Evolutionary conservation across 2,329 filamentous ascomycete genomes (phyloP).

Genomic region (Fusarium luffae): DNA sequence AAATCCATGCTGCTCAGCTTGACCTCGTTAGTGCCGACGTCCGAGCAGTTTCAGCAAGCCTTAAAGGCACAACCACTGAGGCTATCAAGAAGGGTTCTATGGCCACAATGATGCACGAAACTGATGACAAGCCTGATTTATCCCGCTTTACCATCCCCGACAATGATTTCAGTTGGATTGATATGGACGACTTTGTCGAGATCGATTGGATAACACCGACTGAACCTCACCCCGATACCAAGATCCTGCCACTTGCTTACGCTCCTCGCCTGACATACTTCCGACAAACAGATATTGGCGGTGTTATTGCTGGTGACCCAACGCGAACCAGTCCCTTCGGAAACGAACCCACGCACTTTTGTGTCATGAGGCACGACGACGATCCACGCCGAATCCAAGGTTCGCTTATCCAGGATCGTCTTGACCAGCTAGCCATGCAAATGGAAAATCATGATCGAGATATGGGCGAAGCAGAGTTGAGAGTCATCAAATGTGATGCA

Average conservation of each 20-base stretch:
- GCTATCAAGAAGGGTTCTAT: slow-evolving; percentile 73
- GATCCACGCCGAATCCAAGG: slow-evolving; percentile 91
- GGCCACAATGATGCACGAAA: slow-evolving; percentile 62
- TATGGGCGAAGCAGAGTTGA: slow-evolving; percentile 81
- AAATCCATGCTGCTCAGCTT: slow-evolving; percentile 92
- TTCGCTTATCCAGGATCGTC: slow-evolving; percentile 82
- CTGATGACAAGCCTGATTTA: slow-evolving; percentile 73
- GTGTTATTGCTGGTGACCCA: slow-evolving; percentile 81
- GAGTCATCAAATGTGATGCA: slow-evolving; percentile 62
- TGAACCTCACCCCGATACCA: slow-evolving; percentile 90
- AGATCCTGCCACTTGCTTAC: slow-evolving; percentile 91
- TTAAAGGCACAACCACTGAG: slow-evolving; percentile 81
- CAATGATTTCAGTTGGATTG: slow-evolving; percentile 95
- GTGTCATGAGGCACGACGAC: slow-evolving; percentile 91
- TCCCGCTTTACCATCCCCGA: slow-evolving; percentile 96
- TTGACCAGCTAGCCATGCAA: slow-evolving; percentile 82
- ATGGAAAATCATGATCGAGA: slow-evolving; percentile 78
- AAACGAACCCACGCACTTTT: slow-evolving; percentile 91
- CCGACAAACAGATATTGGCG: slow-evolving; percentile 91
- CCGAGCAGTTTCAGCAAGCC: slow-evolving; percentile 90
- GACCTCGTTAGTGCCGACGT: slow-evolving; percentile 93
- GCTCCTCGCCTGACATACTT: slow-evolving; percentile 98
- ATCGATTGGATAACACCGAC: slow-evolving; percentile 95
- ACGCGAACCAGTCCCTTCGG: slow-evolving; percentile 90
- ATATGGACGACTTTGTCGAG: slow-evolving; percentile 99